A percentile compares a stretch with the other conserved stretches of the same genome.
Evolutionary conservation across 169 alveolate species (phyloP).

Genomic region (Neospora caninum): DNA sequence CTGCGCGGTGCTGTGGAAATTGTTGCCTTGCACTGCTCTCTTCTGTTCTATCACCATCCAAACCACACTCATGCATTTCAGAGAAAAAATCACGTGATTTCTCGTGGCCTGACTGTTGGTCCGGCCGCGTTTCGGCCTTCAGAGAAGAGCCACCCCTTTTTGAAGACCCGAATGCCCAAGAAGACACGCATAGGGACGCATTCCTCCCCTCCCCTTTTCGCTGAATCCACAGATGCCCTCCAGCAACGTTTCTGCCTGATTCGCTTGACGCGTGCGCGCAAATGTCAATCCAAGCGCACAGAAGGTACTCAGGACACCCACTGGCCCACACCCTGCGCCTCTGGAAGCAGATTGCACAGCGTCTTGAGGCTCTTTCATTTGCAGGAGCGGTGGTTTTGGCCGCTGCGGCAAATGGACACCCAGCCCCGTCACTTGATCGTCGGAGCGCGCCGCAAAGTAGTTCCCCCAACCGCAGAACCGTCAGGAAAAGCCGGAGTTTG

Average conservation of each 20-base stretch:
- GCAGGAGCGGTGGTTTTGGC: background rate
- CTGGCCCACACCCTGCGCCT: background rate
- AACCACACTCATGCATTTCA: no score
- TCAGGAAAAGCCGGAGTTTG: no score
- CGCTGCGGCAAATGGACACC: background rate
- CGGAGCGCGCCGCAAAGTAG: constrained; percentile 2
- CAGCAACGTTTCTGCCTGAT: background rate
- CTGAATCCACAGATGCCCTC: background rate
- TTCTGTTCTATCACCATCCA: no score
- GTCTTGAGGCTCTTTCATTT: background rate
- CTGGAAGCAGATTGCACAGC: background rate
- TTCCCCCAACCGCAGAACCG: background rate
- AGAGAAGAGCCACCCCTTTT: no score
- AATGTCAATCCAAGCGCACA: background rate
- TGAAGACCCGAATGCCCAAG: no score
- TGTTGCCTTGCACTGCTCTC: no score
- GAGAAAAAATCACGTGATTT: no score
- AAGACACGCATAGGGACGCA: background rate
- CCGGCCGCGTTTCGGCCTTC: no score
- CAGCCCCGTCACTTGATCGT: background rate
- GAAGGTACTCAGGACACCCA: no score
- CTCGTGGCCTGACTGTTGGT: no score
- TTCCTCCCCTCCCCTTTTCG: background rate
- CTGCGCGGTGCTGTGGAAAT: no score
- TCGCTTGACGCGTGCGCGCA: background rate